Evolutionary conservation across 192 early-diverging fungal species (phyloP).

Genomic region (Coemansia sp.): DNA sequence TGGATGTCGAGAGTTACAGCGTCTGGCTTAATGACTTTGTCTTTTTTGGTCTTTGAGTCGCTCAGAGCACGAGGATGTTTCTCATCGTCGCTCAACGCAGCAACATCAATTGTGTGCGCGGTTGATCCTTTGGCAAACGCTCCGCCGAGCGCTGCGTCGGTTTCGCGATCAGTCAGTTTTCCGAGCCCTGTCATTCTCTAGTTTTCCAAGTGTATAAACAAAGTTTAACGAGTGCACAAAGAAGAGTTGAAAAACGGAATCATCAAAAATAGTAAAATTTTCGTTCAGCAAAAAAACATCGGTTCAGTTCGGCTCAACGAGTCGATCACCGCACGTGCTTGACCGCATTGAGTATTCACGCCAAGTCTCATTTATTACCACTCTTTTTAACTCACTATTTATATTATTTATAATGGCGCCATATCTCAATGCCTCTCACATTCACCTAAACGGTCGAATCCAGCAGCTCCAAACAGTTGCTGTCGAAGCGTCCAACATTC

Average conservation of each 20-base stretch:
- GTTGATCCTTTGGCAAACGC: neutral
- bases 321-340: neutral
- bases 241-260: neutral
- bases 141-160: neutral
- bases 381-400: neutral
- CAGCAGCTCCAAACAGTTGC: slow-evolving; percentile 46
- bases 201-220: neutral
- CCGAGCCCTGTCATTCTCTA: neutral
- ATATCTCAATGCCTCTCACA: slow-evolving; percentile 7
- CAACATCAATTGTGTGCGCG: neutral
- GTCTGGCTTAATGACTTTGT: slow-evolving; percentile 1
- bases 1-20: slow-evolving; percentile 15
- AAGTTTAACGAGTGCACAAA: too few relatives aligned
- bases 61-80: neutral
- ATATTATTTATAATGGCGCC: neutral
- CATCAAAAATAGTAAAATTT: neutral
- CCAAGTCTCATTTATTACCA: too few relatives aligned
- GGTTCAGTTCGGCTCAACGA: neutral
- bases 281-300: neutral
- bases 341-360: too few relatives aligned
- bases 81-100: neutral
- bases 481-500: slow-evolving; percentile 26
- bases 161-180: neutral
- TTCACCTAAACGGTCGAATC: slow-evolving; percentile 15
- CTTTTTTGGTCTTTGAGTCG: neutral